A percentile compares a stretch with the other conserved stretches of the same genome.
These are phyloP conservation scores for Penicillium cinerascens DNA, from an alignment of 495 filamentous ascomycete genomes.

Conservation along the genomic window DNA sequence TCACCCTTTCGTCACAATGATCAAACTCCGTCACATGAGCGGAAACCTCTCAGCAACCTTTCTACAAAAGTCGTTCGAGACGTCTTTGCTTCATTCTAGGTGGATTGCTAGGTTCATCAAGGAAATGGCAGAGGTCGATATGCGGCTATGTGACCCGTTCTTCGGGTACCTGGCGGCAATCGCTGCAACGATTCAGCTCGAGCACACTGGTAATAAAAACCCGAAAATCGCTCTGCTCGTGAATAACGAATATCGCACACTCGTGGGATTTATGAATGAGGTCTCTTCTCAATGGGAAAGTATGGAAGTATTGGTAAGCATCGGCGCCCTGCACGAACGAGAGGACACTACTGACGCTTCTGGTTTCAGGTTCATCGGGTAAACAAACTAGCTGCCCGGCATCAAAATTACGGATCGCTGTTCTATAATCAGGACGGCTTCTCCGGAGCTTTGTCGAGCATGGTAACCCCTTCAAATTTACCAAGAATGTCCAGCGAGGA, in stretches of 20 bases:
- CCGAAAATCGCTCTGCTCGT: constrained; percentile 22
- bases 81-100: constrained; percentile 26
- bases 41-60: constrained; percentile 29
- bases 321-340: too few relatives aligned
- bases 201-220: constrained; percentile 27
- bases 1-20: constrained; percentile 31
- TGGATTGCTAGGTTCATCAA: constrained; percentile 30
- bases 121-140: constrained; percentile 24
- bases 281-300: constrained; percentile 22
- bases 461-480: constrained; percentile 27
- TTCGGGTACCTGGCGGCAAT: constrained; percentile 29
- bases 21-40: constrained; percentile 26
- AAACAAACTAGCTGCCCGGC: constrained; percentile 22
- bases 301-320: constrained; percentile 23
- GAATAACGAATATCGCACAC: constrained; percentile 24
- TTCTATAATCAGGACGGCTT: constrained; percentile 31
- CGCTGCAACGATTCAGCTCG: constrained; percentile 29
- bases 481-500: constrained; percentile 26
- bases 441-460: constrained; percentile 22
- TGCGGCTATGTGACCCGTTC: constrained; percentile 23
- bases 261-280: constrained; percentile 24
- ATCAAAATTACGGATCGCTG: constrained; percentile 25
- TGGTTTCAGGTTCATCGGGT: constrained; percentile 17
- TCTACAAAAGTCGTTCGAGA: constrained; percentile 31
- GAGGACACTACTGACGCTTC: background rate